phyloP scores from a whole-genome alignment of 495 filamentous ascomycete species.

The Penicillium silybi region DNA sequence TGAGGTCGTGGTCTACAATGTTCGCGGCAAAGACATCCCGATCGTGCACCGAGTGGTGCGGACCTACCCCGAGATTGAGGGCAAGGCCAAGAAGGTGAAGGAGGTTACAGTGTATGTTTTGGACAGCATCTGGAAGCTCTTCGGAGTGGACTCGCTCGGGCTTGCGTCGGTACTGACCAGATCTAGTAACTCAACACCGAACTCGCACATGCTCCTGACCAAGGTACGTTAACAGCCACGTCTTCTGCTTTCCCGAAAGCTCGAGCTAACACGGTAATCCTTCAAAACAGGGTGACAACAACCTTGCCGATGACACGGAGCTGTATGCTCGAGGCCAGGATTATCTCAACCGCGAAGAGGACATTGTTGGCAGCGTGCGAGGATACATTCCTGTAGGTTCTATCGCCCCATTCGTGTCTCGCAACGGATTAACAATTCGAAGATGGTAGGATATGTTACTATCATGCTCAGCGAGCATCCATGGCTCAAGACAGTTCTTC shows the following conservation, averaged over 20 bases:
- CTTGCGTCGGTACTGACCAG: slow-evolving; percentile 1
- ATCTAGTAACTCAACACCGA: slow-evolving; percentile 22
- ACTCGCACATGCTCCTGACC: slow-evolving; percentile 64
- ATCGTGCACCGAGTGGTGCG: slow-evolving; percentile 34
- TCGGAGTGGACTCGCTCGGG: not conserved
- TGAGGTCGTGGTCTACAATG: slow-evolving; percentile 92
- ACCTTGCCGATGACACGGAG: slow-evolving; percentile 88
- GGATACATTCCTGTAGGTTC: slow-evolving; percentile 68
- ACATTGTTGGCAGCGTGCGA: slow-evolving; percentile 91
- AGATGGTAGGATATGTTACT: slow-evolving; percentile 91
- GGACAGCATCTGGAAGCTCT: not conserved
- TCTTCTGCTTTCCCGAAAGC: not conserved
- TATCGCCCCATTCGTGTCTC: not conserved
- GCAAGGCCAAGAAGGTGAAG: slow-evolving; percentile 38
- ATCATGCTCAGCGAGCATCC: slow-evolving; percentile 96
- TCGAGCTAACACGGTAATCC: not conserved
- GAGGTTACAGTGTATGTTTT: slow-evolving; percentile 32
- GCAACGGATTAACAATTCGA: not conserved
- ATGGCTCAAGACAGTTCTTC: slow-evolving; percentile 91
- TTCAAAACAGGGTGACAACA: slow-evolving; percentile 74
- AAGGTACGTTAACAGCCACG: slow-evolving; percentile 45
- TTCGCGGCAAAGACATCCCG: slow-evolving; percentile 26
- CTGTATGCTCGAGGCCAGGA: slow-evolving; percentile 78
- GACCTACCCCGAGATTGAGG: slow-evolving; percentile 56
- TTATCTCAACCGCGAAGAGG: slow-evolving; percentile 74